Conservation (phyloP, 345 rosid genomes). For the Toxicodendron radicans region DNA sequence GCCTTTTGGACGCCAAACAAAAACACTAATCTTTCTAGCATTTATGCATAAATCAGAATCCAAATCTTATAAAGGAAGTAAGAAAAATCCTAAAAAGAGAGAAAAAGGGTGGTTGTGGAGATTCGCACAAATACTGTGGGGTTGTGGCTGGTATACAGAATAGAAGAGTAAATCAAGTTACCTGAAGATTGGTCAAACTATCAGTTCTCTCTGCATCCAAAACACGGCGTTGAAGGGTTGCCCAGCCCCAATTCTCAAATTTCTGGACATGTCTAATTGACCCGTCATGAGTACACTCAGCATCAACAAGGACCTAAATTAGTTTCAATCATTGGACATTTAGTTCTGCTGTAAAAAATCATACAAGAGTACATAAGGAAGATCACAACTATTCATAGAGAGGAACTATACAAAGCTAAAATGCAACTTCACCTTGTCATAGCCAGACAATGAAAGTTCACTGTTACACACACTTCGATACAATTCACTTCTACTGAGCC, state of each 20-base stretch:
- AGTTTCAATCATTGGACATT: constrained; percentile 13
- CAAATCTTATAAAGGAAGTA: not conserved
- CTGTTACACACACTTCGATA: constrained; percentile 32
- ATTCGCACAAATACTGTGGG: not conserved
- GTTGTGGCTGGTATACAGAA: not conserved
- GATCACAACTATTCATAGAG: not conserved
- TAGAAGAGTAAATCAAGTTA: constrained; percentile 18
- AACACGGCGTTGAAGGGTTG: constrained; percentile 81
- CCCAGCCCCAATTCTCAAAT: constrained; percentile 97
- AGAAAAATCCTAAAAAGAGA: not conserved
- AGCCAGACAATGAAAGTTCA: constrained; percentile 48
- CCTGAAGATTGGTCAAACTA: constrained; percentile 77
- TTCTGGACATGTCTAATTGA: constrained; percentile 86
- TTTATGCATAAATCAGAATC: not conserved
- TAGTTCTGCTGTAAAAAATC: not conserved
- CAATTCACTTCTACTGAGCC: constrained; percentile 58
- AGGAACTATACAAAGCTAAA: not conserved
- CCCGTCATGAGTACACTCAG: constrained; percentile 99
- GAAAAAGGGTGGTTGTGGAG: not conserved
- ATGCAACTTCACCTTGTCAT: constrained; percentile 66
- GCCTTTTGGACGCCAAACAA: too few species aligned
- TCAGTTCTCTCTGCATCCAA: constrained; percentile 81
- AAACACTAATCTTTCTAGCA: too few species aligned
- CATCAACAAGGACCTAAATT: constrained; percentile 92
- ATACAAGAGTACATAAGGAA: not conserved